Evolutionary conservation across 2,329 filamentous ascomycete genomes (phyloP), one percentile per base, ranked within the genome.

Genomic region (Ramularia endophylla): DNA sequence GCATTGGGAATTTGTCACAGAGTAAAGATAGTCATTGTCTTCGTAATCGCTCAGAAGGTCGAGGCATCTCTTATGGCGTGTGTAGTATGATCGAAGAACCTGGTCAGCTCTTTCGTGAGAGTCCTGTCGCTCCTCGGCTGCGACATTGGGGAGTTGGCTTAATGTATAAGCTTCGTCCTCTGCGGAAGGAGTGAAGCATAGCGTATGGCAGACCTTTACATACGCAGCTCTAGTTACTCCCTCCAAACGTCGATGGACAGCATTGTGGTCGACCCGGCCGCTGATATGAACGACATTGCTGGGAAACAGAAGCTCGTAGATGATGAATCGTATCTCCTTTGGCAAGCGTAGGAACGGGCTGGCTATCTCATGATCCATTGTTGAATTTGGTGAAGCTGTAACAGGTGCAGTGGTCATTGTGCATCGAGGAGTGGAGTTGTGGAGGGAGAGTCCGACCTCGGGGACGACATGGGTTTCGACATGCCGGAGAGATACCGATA

Each of bases 261-360:
- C 32, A 20, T n/a, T 5, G 3, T 17, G 32, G 17, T 34, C 32
- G 32, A 34, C 20, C n/a, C 32, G 32, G 12, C 32, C 32, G 18
- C 15, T n/a, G 11, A 34, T 34, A 17, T 34, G 32, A 20, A 34
- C 20, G 17, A 20, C 12, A n/a, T 11, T 17, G 11, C 17, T 12
- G 15, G 32, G 8, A 17, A 34, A 20, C 15, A 34, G 15, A 20
- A 12, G 17, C n/a, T 34, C 32, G 17, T 34, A 34, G 15, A 34
- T 34, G 15, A 19, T n/a, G 9, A 34, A 9, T 17, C 32, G 15
- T 15, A 34, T 17, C 13, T 34, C 32, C 20, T 34, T 34, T 15
- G 32, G 32, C n/a, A 34, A 17, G 17, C 32, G 32, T n/a, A 34
- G 32, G 32, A 34, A 19, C n/a, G 32, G 32, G 22, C 22, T 25